A percentile compares a stretch with the other conserved stretches of the same genome.
Conservation (phyloP, 2,329 filamentous ascomycete genomes). For the Amphichorda felina region DNA sequence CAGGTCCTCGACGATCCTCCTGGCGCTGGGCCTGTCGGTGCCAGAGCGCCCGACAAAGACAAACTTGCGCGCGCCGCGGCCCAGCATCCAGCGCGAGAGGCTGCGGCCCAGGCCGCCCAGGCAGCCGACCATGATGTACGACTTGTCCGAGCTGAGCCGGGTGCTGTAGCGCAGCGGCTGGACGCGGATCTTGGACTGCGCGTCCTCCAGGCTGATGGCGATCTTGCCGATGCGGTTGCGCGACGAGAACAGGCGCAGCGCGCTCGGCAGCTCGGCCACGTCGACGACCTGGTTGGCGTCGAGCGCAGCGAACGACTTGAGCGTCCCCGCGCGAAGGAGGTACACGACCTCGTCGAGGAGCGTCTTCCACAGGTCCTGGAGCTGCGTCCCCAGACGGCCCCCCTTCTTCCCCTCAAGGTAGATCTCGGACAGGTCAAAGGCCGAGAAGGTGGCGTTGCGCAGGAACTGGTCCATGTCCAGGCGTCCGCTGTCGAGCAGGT, state of each 20-base stretch:
- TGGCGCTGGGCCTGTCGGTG: slow-evolving; percentile 10
- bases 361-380: not conserved
- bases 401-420: slow-evolving; percentile 1
- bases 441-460: slow-evolving; percentile 7
- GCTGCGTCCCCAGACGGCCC: too few species aligned
- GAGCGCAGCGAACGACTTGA: too few species aligned
- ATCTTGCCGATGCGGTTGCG: slow-evolving; percentile 28
- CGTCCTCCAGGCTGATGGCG: slow-evolving; percentile 14
- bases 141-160: slow-evolving; percentile 5
- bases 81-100: slow-evolving; percentile 17
- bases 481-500: slow-evolving; percentile 18
- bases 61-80: slow-evolving; percentile 15
- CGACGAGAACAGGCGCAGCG: slow-evolving; percentile 22
- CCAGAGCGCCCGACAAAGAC: slow-evolving; percentile 18
- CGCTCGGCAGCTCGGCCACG: slow-evolving; percentile 10
- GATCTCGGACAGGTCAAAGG: slow-evolving; percentile 7
- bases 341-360: slow-evolving; percentile 3
- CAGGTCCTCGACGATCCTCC: slow-evolving; percentile 8
- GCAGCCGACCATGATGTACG: slow-evolving; percentile 9
- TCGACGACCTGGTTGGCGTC: slow-evolving; percentile 7
- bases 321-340: slow-evolving; percentile 8
- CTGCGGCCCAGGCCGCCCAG: slow-evolving; percentile 20
- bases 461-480: slow-evolving; percentile 23
- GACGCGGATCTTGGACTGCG: slow-evolving; percentile 5
- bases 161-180: slow-evolving; percentile 1